These are phyloP conservation scores for Neurospora sp. DNA, from an alignment of 495 filamentous ascomycete genomes.

Conservation along the genomic window DNA sequence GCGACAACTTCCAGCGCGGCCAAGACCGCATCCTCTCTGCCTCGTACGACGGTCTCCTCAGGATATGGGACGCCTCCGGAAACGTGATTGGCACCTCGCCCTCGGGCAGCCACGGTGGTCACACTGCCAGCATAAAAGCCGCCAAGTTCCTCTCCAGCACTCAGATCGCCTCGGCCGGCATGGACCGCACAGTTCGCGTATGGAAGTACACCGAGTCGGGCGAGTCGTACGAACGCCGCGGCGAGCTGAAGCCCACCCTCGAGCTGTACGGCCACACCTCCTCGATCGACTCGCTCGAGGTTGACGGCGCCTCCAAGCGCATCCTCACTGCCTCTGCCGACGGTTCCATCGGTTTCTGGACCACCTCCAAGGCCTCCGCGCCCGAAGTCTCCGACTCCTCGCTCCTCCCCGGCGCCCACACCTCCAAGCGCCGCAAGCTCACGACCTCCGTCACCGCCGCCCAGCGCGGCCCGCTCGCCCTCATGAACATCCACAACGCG, in stretches of 20 bases:
- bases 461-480: conserved; percentile 67
- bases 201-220: conserved; percentile 73
- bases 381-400: conserved; percentile 53
- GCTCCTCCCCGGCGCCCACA: conserved; percentile 51
- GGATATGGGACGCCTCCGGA: conserved; percentile 82
- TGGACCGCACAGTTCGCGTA: conserved; percentile 73
- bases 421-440: conserved; percentile 71
- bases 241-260: conserved; percentile 60
- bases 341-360: conserved; percentile 76
- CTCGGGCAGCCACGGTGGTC: conserved; percentile 52
- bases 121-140: conserved; percentile 65
- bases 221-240: conserved; percentile 50
- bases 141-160: conserved; percentile 69
- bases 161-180: conserved; percentile 66
- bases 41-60: conserved; percentile 77
- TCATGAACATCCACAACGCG: conserved; percentile 60
- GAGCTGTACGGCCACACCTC: conserved; percentile 81
- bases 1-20: conserved; percentile 30
- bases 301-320: conserved; percentile 62
- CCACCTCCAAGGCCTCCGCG: conserved; percentile 57
- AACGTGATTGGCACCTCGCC: conserved; percentile 63
- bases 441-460: conserved; percentile 52
- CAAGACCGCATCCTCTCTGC: conserved; percentile 66
- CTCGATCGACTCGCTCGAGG: conserved; percentile 63
- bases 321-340: conserved; percentile 78